Percentiles rank a stretch among this genome's conserved stretches.
phyloP scores from a whole-genome alignment of 73 alveolate species.

The Paramecium primaurelia region DNA sequence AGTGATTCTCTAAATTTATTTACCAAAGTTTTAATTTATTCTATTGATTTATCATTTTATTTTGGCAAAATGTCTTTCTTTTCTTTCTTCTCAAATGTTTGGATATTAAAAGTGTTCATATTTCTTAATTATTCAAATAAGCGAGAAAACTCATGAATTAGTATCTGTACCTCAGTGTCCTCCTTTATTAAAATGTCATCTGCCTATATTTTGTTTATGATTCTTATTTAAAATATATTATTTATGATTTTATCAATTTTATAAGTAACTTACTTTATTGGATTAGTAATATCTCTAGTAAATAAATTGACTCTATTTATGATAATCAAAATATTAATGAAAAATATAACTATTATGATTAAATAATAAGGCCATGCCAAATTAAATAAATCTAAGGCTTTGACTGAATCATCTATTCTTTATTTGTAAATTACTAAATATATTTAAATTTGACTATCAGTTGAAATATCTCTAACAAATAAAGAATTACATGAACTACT shows the following conservation, averaged over 20 bases:
- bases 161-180: not conserved
- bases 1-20: slow-evolving; percentile 28
- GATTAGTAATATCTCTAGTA: slow-evolving; percentile 51
- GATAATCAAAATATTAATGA: not conserved
- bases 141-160: not conserved
- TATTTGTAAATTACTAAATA: not conserved
- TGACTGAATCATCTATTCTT: not conserved
- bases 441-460: not conserved
- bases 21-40: not conserved
- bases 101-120: not conserved
- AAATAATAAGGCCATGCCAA: slow-evolving; percentile 23
- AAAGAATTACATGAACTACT: not conserved
- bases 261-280: slow-evolving; percentile 1
- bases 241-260: slow-evolving; percentile 27
- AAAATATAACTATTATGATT: not conserved
- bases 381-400: not conserved
- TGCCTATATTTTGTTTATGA: not conserved
- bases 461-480: not conserved
- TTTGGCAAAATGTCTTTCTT: slow-evolving; percentile 4
- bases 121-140: slow-evolving; percentile 2
- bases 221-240: not conserved
- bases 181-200: slow-evolving; percentile 43
- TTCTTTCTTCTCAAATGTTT: not conserved
- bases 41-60: slow-evolving; percentile 14
- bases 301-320: not conserved